Conservation (phyloP, 805 yeast genomes). For the Barnettozyma populi region DNA sequence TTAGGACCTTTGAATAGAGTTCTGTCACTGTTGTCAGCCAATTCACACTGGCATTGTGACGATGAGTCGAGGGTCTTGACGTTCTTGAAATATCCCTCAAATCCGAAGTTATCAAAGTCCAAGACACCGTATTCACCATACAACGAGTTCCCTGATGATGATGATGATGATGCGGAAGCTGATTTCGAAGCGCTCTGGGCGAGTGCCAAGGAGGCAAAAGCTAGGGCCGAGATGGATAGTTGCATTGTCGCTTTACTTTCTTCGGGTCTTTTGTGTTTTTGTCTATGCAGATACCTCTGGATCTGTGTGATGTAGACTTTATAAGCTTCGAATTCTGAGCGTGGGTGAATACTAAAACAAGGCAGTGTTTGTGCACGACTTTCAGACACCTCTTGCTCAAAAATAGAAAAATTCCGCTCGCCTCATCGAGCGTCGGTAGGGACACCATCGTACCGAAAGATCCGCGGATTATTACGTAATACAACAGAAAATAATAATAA, state of each 20-base stretch:
- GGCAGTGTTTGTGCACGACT: not conserved
- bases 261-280: no score
- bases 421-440: not conserved
- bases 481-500: no score
- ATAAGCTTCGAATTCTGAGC: no score
- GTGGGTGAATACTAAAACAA: not conserved
- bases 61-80: constrained; percentile 40
- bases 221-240: not conserved
- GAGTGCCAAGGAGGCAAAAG: constrained; percentile 7
- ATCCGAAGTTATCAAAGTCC: constrained; percentile 52
- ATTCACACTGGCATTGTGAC: constrained; percentile 40
- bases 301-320: not conserved
- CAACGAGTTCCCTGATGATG: constrained; percentile 9
- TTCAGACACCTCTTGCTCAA: not conserved
- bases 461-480: no score
- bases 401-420: not conserved
- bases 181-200: constrained; percentile 9
- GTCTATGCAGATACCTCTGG: no score
- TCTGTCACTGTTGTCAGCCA: constrained; percentile 35
- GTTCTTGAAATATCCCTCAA: constrained; percentile 43
- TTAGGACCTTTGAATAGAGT: constrained; percentile 49
- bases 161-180: not conserved
- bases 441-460: not conserved
- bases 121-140: constrained; percentile 32
- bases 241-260: not conserved